A percentile compares a stretch with the other conserved stretches of the same genome.
These are phyloP conservation scores for Catharanthus roseus DNA, from an alignment of 257 asterid species.

Conservation along the genomic window DNA sequence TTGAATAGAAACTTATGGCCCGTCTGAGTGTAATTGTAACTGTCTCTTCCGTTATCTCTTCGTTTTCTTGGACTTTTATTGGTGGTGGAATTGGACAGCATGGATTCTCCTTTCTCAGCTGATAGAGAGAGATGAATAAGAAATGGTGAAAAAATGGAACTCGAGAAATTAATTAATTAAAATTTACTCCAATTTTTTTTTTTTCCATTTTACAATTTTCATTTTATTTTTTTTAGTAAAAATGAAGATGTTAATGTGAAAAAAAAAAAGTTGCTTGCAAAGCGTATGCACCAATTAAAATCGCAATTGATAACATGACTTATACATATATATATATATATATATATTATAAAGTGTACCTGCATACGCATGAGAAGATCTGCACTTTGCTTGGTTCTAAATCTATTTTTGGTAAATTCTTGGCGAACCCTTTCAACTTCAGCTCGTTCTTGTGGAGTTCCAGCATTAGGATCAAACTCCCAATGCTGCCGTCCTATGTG, in stretches of 20 bases:
- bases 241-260: too few species aligned
- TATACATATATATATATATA: too few species aligned
- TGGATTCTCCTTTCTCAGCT: slow-evolving; percentile 43
- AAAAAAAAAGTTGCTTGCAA: too few species aligned
- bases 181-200: too few species aligned
- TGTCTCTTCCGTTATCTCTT: slow-evolving; percentile 30
- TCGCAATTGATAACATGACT: too few species aligned
- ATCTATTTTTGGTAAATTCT: slow-evolving; percentile 34
- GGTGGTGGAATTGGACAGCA: slow-evolving; percentile 10
- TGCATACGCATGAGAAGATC: slow-evolving; percentile 73
- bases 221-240: too few species aligned
- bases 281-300: too few species aligned
- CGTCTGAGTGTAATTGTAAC: slow-evolving; percentile 23
- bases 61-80: slow-evolving; percentile 24
- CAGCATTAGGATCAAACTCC: slow-evolving; percentile 46
- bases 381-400: slow-evolving; percentile 44
- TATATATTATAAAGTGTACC: too few species aligned
- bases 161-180: too few species aligned
- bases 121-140: background rate
- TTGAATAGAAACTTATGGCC: slow-evolving; percentile 29
- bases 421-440: slow-evolving; percentile 40
- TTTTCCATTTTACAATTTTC: too few species aligned
- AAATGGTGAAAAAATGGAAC: too few species aligned
- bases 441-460: slow-evolving; percentile 32
- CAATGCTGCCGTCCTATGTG: slow-evolving; percentile 43